These are phyloP conservation scores for Extremus antarcticus DNA, from an alignment of 495 filamentous ascomycete genomes.

Conservation along the genomic window DNA sequence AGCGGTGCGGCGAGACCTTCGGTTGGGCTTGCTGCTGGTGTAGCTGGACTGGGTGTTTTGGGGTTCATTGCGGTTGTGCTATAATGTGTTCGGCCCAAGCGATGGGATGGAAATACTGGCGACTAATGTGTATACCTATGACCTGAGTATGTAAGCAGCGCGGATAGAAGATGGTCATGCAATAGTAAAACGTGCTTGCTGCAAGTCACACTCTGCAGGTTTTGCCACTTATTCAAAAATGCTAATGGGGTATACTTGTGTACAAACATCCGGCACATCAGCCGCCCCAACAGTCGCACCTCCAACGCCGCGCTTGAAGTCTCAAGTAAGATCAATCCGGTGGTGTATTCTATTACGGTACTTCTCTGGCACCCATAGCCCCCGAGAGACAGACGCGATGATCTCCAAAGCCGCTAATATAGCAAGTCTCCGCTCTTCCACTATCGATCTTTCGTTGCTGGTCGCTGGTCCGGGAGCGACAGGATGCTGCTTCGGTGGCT, in stretches of 20 bases:
- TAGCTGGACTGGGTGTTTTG: background rate
- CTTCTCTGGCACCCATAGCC: background rate
- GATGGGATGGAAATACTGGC: background rate
- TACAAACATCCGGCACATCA: background rate
- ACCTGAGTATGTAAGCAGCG: background rate
- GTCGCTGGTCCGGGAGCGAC: background rate
- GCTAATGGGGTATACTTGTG: background rate
- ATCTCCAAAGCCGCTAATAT: constrained; percentile 11
- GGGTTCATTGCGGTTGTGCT: background rate
- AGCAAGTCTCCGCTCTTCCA: constrained; percentile 8
- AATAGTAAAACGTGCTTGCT: background rate
- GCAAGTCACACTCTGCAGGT: background rate
- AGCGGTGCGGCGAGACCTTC: background rate
- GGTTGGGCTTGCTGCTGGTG: background rate
- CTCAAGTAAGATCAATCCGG: background rate
- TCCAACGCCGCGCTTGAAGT: background rate
- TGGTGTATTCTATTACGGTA: background rate
- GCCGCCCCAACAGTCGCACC: background rate
- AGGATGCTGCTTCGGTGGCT: background rate
- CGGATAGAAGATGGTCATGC: background rate
- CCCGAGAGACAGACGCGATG: constrained; percentile 6
- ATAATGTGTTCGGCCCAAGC: background rate
- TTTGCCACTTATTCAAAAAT: background rate
- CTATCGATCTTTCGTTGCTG: background rate
- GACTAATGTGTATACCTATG: background rate